Conservation (phyloP, 2,329 filamentous ascomycete species). For the Aspergillus transmontanensis region DNA sequence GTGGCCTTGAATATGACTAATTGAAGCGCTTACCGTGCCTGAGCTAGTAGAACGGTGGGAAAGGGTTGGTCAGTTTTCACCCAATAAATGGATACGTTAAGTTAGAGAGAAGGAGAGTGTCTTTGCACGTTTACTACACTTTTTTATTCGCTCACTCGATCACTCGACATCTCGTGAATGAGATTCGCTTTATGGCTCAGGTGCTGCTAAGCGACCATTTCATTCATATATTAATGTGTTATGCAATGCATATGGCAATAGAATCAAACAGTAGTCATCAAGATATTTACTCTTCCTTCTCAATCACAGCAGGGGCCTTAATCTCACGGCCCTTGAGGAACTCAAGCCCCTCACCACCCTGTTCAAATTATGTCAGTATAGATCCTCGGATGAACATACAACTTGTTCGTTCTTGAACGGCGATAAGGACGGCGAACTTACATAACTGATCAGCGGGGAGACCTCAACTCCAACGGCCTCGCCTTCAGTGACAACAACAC, state of each 20-base stretch:
- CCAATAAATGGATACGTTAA: neutral
- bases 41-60: neutral
- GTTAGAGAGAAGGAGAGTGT: neutral
- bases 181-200: neutral
- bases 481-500: constrained; percentile 67
- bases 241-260: neutral
- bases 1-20: neutral
- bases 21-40: neutral
- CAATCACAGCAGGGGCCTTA: constrained; percentile 66
- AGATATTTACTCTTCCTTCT: constrained; percentile 53
- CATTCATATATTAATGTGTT: constrained; percentile 8
- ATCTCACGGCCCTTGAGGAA: constrained; percentile 62
- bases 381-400: neutral
- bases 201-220: neutral
- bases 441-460: constrained; percentile 91
- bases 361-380: constrained; percentile 18
- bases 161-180: neutral
- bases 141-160: neutral
- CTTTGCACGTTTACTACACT: neutral
- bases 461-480: constrained; percentile 76
- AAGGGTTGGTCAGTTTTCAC: neutral
- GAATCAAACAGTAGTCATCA: neutral
- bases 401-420: neutral
- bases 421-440: constrained; percentile 56
- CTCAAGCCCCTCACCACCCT: constrained; percentile 65